Evolutionary conservation across 2,329 filamentous ascomycete genomes (phyloP).

Genomic region (Aspergillus eucalypticola): DNA sequence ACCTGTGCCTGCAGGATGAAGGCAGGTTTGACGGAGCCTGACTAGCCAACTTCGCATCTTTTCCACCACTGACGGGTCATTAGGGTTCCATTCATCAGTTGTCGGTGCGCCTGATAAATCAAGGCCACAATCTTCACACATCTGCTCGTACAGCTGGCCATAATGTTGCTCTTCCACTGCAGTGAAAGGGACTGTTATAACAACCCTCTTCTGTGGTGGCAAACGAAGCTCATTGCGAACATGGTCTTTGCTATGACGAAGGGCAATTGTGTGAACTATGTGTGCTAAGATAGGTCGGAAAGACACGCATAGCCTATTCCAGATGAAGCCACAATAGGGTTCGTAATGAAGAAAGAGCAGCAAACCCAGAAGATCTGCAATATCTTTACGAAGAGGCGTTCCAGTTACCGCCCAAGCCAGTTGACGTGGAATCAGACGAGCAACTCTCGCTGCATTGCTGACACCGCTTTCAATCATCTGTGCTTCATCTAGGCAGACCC

Average conservation of each 20-base stretch:
- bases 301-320: conserved; percentile 64
- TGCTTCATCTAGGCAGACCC: conserved; percentile 68
- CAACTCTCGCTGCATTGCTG: conserved; percentile 77
- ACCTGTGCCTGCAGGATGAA: conserved; percentile 75
- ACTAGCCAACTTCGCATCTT: conserved; percentile 79
- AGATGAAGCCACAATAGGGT: conserved; percentile 70
- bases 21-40: conserved; percentile 74
- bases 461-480: conserved; percentile 94
- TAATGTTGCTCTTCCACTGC: conserved; percentile 92
- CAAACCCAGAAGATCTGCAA: conserved; percentile 76
- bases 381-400: conserved; percentile 80
- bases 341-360: conserved; percentile 77
- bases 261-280: conserved; percentile 70
- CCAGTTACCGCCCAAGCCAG: conserved; percentile 93
- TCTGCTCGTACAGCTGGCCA: conserved; percentile 69
- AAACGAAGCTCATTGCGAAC: conserved; percentile 77
- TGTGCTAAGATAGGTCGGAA: conserved; percentile 66
- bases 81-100: conserved; percentile 63
- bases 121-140: conserved; percentile 70
- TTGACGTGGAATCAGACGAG: conserved; percentile 74
- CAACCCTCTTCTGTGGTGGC: conserved; percentile 79
- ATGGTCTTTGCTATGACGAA: conserved; percentile 82
- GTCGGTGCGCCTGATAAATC: conserved; percentile 64
- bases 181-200: conserved; percentile 88
- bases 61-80: conserved; percentile 59